Conservation (phyloP, 345 rosid genomes). For the Fremontodendron californicum region DNA sequence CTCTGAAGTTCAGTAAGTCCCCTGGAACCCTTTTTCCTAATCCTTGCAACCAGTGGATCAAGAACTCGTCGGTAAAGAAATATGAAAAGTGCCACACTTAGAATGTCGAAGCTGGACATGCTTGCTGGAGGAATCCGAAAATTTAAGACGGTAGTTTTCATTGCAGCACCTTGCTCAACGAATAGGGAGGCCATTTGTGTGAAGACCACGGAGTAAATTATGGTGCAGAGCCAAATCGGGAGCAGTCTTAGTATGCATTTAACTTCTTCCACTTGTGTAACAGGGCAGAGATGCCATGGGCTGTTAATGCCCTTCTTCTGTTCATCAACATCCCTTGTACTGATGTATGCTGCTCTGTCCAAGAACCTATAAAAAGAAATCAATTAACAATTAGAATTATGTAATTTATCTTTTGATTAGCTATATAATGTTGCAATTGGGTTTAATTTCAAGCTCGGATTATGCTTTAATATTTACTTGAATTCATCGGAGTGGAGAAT, state of each 20-base stretch:
- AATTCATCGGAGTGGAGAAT: slow-evolving; percentile 85
- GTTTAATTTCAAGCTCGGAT: background rate
- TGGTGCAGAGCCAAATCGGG: slow-evolving; percentile 98
- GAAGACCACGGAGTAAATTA: slow-evolving; percentile 88
- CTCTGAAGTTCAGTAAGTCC: slow-evolving; percentile 92
- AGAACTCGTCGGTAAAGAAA: slow-evolving; percentile 77
- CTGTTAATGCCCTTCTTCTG: slow-evolving; percentile 48
- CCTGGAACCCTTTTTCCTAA: slow-evolving; percentile 44
- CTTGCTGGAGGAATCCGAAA: slow-evolving; percentile 89
- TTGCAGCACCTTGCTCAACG: slow-evolving; percentile 98
- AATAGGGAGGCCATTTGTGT: slow-evolving; percentile 99
- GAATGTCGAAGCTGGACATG: slow-evolving; percentile 97
- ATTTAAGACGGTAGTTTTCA: slow-evolving; percentile 68
- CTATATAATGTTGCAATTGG: background rate
- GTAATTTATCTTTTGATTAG: background rate
- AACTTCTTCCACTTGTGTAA: slow-evolving; percentile 97
- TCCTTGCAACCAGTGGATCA: slow-evolving; percentile 58
- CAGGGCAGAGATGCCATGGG: slow-evolving; percentile 79
- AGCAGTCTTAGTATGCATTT: slow-evolving; percentile 88
- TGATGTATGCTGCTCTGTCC: slow-evolving; percentile 82
- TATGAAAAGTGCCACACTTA: slow-evolving; percentile 85
- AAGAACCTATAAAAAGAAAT: slow-evolving; percentile 58
- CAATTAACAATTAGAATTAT: background rate
- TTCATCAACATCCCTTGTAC: slow-evolving; percentile 59
- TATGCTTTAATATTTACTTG: slow-evolving; percentile 45